These are phyloP conservation scores for Aspergillus leporis DNA, from an alignment of 495 filamentous ascomycete genomes.

Conservation along the genomic window DNA sequence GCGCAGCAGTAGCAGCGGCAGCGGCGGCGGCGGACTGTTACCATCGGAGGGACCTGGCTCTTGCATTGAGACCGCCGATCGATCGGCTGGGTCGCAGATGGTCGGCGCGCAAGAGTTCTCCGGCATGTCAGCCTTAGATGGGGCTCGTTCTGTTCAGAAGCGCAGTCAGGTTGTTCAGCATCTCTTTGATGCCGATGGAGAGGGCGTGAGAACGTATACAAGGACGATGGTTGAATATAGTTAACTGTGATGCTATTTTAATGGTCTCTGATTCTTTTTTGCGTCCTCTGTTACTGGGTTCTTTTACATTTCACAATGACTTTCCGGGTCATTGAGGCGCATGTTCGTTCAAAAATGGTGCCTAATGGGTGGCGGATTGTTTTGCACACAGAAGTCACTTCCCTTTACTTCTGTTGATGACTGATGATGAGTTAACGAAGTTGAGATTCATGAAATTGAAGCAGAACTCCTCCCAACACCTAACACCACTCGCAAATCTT, in stretches of 20 bases:
- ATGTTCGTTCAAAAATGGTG: background rate
- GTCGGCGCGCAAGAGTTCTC: constrained; percentile 10
- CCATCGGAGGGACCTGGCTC: constrained; percentile 10
- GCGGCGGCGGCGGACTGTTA: background rate
- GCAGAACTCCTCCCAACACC: background rate
- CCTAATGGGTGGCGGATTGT: constrained; percentile 12
- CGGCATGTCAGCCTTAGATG: constrained; percentile 13
- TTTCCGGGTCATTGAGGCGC: constrained; percentile 4
- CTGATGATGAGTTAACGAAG: constrained; percentile 4
- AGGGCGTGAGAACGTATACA: constrained; percentile 35
- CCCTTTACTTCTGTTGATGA: constrained; percentile 1
- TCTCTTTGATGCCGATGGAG: constrained; percentile 33
- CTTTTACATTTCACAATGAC: background rate
- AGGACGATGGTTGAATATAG: constrained; percentile 40
- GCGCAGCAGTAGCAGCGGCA: background rate
- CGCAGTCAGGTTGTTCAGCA: constrained; percentile 29
- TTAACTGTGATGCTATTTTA: constrained; percentile 17
- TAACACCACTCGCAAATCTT: background rate
- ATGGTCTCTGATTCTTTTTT: constrained; percentile 9
- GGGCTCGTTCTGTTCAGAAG: constrained; percentile 20
- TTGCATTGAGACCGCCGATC: constrained; percentile 8
- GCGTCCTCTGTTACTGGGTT: constrained; percentile 3
- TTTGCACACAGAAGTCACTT: background rate
- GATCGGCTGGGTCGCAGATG: constrained; percentile 15
- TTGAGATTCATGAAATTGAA: background rate